Evolutionary conservation across 805 yeast species (phyloP), one percentile per base, ranked within the genome.

Genomic region (Ogataea haglerorum): DNA sequence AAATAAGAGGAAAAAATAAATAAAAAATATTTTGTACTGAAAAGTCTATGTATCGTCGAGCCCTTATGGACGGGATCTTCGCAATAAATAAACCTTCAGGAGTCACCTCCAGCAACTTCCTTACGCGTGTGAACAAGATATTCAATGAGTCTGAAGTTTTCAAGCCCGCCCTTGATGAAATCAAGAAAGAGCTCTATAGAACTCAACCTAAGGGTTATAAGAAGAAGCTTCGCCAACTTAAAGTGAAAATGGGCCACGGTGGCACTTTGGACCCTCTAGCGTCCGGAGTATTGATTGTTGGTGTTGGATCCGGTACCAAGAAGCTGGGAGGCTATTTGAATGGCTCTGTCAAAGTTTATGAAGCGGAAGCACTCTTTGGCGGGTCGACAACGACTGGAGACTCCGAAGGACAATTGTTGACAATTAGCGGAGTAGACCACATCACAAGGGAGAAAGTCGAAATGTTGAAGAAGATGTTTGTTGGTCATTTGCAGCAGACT

Each of bases 181-280:
- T 78, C 21, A 72, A 71, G 46, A 69, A 71, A 10, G 70, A 66
- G 17, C 70, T 76, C 45, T 64, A 69, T 23, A 70, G 70, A 30
- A 57, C 71, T 12, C 57, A 65, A 23, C 60, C 69, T 38, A 69
- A 66, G 40, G 70, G 78, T 26, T 72, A 77, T 31, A 71, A 74
- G 44, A 72, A 76, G 39, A 75, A 76, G 43, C 68, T 75, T 21
- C 65, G 72, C 17, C 69, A 70, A 23, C 67, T 75, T 4, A 81
- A 80, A 52, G 80, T 90, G 24, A 93, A 93, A 56, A 83, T 91
- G 70, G 99, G 99, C 1, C 99, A 93, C 61, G 99, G 99, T 14
- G 99, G 99, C 8, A 93, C 99, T 0, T 68, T 93, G 27, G 99
- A 93, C 56, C 97, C 98, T 0, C 64, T 86, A 30, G 99, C 99